A percentile compares a stretch with the other conserved stretches of the same genome.
phyloP scores from a whole-genome alignment of 169 alveolate genomes.

The Neospora caninum region DNA sequence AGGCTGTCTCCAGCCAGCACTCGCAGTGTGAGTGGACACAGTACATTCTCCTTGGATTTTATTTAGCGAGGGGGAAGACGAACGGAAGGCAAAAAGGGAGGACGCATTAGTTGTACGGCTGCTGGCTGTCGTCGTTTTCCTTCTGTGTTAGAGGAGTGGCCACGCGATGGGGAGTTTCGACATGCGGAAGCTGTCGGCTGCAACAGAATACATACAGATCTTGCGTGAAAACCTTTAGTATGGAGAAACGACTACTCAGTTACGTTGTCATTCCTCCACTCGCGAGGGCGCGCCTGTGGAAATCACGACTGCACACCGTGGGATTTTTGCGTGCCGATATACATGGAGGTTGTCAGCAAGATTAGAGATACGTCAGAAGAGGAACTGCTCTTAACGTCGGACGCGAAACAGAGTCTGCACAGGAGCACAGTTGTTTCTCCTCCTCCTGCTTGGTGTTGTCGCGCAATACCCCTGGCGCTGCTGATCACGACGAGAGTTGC shows the following conservation, averaged over 20 bases:
- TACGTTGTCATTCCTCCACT: not conserved
- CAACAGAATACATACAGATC: too few relatives aligned
- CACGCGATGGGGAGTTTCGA: too few relatives aligned
- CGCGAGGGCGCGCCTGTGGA: not conserved
- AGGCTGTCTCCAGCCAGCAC: not conserved
- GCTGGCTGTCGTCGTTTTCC: too few relatives aligned
- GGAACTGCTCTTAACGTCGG: not conserved
- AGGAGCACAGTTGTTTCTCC: not conserved
- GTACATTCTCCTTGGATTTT: not conserved
- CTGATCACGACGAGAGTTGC: too few relatives aligned
- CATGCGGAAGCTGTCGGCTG: too few relatives aligned
- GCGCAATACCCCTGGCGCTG: too few relatives aligned
- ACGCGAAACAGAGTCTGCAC: not conserved
- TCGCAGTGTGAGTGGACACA: not conserved
- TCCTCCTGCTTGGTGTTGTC: too few relatives aligned
- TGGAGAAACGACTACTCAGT: not conserved
- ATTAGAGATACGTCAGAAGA: not conserved
- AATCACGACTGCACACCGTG: not conserved
- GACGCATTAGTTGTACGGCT: too few relatives aligned
- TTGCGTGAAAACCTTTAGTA: too few relatives aligned
- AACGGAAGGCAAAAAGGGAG: not conserved
- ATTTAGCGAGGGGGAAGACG: not conserved
- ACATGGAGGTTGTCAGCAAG: not conserved
- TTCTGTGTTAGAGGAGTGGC: too few relatives aligned
- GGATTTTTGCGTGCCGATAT: not conserved